Evolutionary conservation across 306 rosid genomes (phyloP), one percentile per base, ranked within the genome.

Genomic region (Lagenaria siceraria): DNA sequence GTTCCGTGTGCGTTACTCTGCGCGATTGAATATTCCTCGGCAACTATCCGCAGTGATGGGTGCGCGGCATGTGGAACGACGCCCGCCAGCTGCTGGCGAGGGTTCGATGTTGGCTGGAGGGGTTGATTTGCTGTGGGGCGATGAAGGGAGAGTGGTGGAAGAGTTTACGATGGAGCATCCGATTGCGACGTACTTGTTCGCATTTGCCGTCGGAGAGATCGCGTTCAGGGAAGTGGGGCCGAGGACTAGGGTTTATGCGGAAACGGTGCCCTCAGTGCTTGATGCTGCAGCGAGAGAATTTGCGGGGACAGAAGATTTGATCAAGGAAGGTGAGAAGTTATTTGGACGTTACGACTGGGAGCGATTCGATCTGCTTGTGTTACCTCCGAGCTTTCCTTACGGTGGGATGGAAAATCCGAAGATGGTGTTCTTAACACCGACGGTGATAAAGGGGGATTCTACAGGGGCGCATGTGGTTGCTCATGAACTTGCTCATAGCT

Each of bases 371-470:
- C 63, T 95, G 76, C 73, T 95, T 73, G 99, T 95, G 38, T 78
- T 95, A 85, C 97, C 99, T 0, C 93, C 97, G 5, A 95, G 99
- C 86, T 95, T 95, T 83, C 97, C 96, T 7, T 90, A 89, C 68
- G 97, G 89, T 1, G 98, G 97, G 0, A 95, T 95, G 98, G 98
- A 95, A 90, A 95, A 95, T 79, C 98, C 98, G 4, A 90, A 91
- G 85, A 90, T 95, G 97, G 89, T 85, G 78, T 95, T 95, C 84
- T 84, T 95, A 88, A 88, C 98, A 0, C 97, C 98, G 0, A 95
- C 97, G n/a, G 96, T 95, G 71, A 84, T 95, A 17, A 92, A 89
- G 33, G 99, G 97, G 2, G 97, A 95, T 29, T 89, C 92, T 0
- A 88, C 88, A 17, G 97, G 99, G 4, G 96, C 97, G 0, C 99